A percentile compares a stretch with the other conserved stretches of the same genome.
These are phyloP conservation scores for Pelargonium myrrhifolium DNA, from an alignment of 441 rosid species.

Conservation along the genomic window DNA sequence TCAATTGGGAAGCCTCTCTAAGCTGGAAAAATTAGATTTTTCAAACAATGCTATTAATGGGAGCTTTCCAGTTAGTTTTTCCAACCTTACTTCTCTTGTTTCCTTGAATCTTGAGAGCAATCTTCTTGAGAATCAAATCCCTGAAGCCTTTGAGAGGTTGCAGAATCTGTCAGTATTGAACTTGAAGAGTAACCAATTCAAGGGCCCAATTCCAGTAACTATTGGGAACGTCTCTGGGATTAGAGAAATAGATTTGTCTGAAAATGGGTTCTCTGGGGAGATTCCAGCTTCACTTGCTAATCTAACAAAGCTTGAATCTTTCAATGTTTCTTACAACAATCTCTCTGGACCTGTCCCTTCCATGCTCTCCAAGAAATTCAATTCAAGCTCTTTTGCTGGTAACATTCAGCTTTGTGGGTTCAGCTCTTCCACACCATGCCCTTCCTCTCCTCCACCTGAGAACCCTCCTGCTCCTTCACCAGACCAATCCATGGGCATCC, in stretches of 20 bases:
- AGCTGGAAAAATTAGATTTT: conserved; percentile 51
- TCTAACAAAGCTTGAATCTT: conserved; percentile 38
- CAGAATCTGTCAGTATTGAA: conserved; percentile 56
- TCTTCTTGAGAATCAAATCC: conserved; percentile 40
- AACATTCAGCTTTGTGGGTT: conserved; percentile 64
- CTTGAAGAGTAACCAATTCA: conserved; percentile 44
- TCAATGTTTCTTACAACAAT: conserved; percentile 58
- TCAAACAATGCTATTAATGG: conserved; percentile 57
- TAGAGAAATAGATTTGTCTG: conserved; percentile 42
- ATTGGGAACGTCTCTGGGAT: conserved; percentile 43
- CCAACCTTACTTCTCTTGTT: conserved; percentile 36
- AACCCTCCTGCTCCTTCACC: conserved; percentile 33
- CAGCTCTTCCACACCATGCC: conserved; percentile 40
- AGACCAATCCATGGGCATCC: conserved; percentile 27
- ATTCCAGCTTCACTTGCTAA: conserved; percentile 38
- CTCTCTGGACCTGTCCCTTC: conserved; percentile 57
- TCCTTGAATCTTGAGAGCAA: conserved; percentile 45
- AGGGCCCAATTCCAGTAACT: conserved; percentile 38
- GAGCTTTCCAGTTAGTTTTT: conserved; percentile 40
- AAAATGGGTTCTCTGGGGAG: conserved; percentile 45
- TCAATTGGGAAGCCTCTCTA: conserved; percentile 43
- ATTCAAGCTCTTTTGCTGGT: conserved; percentile 54
- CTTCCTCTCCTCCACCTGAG: conserved; percentile 28
- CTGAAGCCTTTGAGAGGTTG: conserved; percentile 37
- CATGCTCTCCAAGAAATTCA: conserved; percentile 42